Evolutionary conservation across 2,329 filamentous ascomycete genomes (phyloP).

Genomic region (Ophiostoma populinum): DNA sequence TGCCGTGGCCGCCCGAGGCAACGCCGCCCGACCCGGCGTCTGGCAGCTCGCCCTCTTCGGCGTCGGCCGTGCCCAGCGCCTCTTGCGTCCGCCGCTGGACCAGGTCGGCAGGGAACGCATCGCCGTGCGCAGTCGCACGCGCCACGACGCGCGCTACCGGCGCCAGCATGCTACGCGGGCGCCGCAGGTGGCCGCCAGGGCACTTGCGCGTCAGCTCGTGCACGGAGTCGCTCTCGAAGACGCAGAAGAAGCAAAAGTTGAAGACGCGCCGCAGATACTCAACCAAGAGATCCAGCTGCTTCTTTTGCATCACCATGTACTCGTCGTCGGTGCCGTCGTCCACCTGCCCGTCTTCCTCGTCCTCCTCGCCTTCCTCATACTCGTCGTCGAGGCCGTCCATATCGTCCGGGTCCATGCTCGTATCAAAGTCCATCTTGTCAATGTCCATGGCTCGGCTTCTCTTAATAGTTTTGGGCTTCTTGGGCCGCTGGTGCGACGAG

Average conservation of each 20-base stretch:
- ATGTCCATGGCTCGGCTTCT: slow-evolving; percentile 40
- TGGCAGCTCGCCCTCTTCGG: slow-evolving; percentile 44
- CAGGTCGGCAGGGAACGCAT: slow-evolving; percentile 72
- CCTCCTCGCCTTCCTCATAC: slow-evolving; percentile 49
- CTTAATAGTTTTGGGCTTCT: too few relatives aligned
- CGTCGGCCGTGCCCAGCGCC: slow-evolving; percentile 28
- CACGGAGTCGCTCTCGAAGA: slow-evolving; percentile 94
- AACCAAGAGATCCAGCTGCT: slow-evolving; percentile 86
- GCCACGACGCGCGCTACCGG: slow-evolving; percentile 72
- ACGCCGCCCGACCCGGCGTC: slow-evolving; percentile 28
- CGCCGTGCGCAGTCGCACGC: slow-evolving; percentile 63
- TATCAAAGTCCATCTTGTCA: slow-evolving; percentile 44
- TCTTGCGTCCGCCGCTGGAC: slow-evolving; percentile 27
- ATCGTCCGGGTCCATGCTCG: slow-evolving; percentile 29
- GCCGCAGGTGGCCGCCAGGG: slow-evolving; percentile 87
- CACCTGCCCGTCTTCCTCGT: slow-evolving; percentile 64
- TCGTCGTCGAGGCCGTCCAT: slow-evolving; percentile 48
- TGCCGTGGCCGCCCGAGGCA: slow-evolving; percentile 17
- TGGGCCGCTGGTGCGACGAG: slow-evolving; percentile 19
- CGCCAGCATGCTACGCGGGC: slow-evolving; percentile 72
- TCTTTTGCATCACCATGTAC: slow-evolving; percentile 81
- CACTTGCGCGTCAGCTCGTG: slow-evolving; percentile 94
- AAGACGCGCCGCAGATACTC: slow-evolving; percentile 94
- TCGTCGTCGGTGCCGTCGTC: slow-evolving; percentile 85
- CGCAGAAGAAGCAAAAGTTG: slow-evolving; percentile 99